These are phyloP conservation scores for Rhodotorula mucilaginosa DNA, from an alignment of 1,284 basidiomycete species.

Conservation along the genomic window DNA sequence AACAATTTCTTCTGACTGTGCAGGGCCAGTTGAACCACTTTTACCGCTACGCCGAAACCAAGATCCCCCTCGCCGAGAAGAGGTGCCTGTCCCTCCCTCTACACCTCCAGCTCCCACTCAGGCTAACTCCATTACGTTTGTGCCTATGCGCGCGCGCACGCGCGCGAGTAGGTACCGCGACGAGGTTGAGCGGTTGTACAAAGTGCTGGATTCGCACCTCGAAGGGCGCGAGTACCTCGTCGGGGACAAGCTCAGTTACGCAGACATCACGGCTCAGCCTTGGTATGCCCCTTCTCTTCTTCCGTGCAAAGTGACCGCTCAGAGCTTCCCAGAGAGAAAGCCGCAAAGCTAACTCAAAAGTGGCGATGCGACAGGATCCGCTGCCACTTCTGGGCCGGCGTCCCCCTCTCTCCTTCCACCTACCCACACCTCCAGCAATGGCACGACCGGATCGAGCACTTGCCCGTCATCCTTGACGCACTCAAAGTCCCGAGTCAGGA, in stretches of 20 bases:
- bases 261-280: slow-evolving; percentile 31
- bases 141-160: neutral
- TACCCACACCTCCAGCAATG: slow-evolving; percentile 34
- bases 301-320: too few species aligned
- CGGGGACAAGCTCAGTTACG: slow-evolving; percentile 29
- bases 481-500: slow-evolving; percentile 28
- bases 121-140: neutral
- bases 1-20: neutral
- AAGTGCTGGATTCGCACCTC: slow-evolving; percentile 32
- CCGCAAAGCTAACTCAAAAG: neutral
- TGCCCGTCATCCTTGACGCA: slow-evolving; percentile 21
- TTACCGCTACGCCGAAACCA: slow-evolving; percentile 37
- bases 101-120: neutral
- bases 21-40: slow-evolving; percentile 36
- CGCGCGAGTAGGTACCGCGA: slow-evolving; percentile 8
- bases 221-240: slow-evolving; percentile 23
- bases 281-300: too few species aligned
- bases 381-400: slow-evolving; percentile 25
- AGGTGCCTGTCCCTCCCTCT: slow-evolving; percentile 1
- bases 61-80: slow-evolving; percentile 32
- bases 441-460: slow-evolving; percentile 22
- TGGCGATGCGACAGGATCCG: slow-evolving; percentile 16
- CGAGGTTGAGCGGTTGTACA: slow-evolving; percentile 30
- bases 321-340: too few species aligned
- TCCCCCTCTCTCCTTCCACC: neutral